Conservation (phyloP, 768 basidiomycete genomes). For the Russula olivacea region DNA sequence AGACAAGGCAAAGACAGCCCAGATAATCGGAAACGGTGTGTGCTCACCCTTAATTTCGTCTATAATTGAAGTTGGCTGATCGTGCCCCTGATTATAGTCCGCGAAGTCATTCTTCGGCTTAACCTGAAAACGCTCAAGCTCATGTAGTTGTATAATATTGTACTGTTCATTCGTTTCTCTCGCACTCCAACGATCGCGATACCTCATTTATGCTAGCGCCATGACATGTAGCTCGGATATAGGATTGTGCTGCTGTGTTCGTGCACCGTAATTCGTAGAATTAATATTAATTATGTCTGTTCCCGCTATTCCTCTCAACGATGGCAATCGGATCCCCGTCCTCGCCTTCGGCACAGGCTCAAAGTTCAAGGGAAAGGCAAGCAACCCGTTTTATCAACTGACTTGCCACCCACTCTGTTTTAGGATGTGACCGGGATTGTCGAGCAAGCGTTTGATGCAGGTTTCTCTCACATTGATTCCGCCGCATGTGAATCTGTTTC, state of each 20-base stretch:
- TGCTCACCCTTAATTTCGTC: background rate
- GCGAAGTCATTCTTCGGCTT: constrained; percentile 52
- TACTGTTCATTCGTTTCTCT: background rate
- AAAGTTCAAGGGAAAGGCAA: constrained; percentile 33
- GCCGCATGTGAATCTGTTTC: constrained; percentile 40
- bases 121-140: constrained; percentile 58
- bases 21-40: constrained; percentile 69
- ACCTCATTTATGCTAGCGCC: background rate
- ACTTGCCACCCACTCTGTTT: background rate
- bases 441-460: constrained; percentile 51
- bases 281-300: constrained; percentile 30
- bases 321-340: constrained; percentile 48
- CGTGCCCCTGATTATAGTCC: constrained; percentile 37
- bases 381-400: background rate
- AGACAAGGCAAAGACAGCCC: constrained; percentile 67
- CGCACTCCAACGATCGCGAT: background rate
- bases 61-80: background rate
- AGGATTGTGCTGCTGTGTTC: background rate
- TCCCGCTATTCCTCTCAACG: constrained; percentile 33
- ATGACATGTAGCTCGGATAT: constrained; percentile 15
- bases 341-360: constrained; percentile 61
- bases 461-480: constrained; percentile 60
- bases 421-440: constrained; percentile 51
- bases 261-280: background rate
- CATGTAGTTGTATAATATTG: constrained; percentile 28